Percentiles rank a stretch among this genome's conserved stretches.
Evolutionary conservation across 2,329 filamentous ascomycete species (phyloP).

Genomic region (Plenodomus biglobosus): DNA sequence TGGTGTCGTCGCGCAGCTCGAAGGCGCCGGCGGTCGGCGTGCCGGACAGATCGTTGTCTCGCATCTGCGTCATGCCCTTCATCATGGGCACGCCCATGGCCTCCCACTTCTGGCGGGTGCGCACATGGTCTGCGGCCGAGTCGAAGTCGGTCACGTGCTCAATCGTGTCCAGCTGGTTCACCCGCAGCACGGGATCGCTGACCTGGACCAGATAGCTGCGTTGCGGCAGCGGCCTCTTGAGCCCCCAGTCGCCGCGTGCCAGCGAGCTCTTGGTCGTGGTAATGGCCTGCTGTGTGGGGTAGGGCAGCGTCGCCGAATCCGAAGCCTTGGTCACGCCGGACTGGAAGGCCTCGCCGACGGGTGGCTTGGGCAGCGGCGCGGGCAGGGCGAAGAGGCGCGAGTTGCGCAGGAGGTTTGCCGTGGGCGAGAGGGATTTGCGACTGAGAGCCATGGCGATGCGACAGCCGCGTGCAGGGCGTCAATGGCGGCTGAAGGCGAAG

Average conservation of each 20-base stretch:
- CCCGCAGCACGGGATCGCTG: slow-evolving; percentile 69
- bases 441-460: slow-evolving; percentile 43
- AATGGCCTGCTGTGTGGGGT: slow-evolving; percentile 82
- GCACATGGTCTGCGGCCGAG: slow-evolving; percentile 76
- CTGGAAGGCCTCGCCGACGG: slow-evolving; percentile 48
- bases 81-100: slow-evolving; percentile 75
- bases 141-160: slow-evolving; percentile 89
- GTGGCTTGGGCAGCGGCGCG: slow-evolving; percentile 67
- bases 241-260: slow-evolving; percentile 82
- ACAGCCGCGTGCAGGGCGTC: slow-evolving; percentile 36
- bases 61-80: slow-evolving; percentile 27
- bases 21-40: slow-evolving; percentile 30
- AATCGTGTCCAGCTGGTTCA: slow-evolving; percentile 78
- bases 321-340: slow-evolving; percentile 57
- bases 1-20: slow-evolving; percentile 37
- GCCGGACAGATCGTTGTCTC: slow-evolving; percentile 16
- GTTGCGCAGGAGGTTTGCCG: slow-evolving; percentile 72
- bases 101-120: slow-evolving; percentile 82
- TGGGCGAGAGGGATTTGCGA: slow-evolving; percentile 54
- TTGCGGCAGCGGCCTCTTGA: slow-evolving; percentile 81
- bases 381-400: slow-evolving; percentile 91
- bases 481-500: slow-evolving; percentile 41
- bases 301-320: slow-evolving; percentile 70
- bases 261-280: slow-evolving; percentile 74
- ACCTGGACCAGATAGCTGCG: slow-evolving; percentile 68